Evolutionary conservation across 164 flowering plant species (phyloP).

Genomic region (Nelumbo lutea): DNA sequence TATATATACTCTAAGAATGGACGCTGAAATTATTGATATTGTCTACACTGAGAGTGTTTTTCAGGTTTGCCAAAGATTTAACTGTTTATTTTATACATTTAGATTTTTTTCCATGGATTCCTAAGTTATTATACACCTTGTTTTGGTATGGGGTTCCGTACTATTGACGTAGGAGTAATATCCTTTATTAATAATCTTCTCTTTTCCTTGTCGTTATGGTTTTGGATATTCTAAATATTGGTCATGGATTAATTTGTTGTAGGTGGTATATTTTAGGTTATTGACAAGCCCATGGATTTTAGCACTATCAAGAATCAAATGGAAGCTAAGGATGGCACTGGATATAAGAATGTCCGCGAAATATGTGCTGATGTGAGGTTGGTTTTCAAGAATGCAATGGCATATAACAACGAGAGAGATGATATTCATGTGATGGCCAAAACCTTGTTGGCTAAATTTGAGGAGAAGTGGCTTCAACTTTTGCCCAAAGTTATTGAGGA

Average conservation of each 20-base stretch:
- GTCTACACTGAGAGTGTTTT: not conserved
- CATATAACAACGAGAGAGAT: conserved; percentile 54
- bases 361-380: conserved; percentile 60
- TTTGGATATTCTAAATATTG: not conserved
- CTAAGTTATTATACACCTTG: not conserved
- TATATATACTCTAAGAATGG: not conserved
- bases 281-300: conserved; percentile 76
- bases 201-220: not conserved
- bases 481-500: conserved; percentile 68
- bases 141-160: not conserved
- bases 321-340: conserved; percentile 67
- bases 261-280: conserved; percentile 34
- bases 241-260: conserved; percentile 1
- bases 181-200: not conserved
- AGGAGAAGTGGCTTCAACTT: conserved; percentile 61
- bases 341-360: conserved; percentile 59
- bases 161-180: not conserved
- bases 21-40: not conserved
- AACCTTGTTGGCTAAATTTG: conserved; percentile 57
- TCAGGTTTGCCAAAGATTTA: not conserved
- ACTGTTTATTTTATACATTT: not conserved
- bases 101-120: not conserved
- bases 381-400: conserved; percentile 69
- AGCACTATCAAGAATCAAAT: conserved; percentile 58
- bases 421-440: conserved; percentile 74